Conservation (phyloP, 495 filamentous ascomycete species). For the Choiromyces venosus region DNA sequence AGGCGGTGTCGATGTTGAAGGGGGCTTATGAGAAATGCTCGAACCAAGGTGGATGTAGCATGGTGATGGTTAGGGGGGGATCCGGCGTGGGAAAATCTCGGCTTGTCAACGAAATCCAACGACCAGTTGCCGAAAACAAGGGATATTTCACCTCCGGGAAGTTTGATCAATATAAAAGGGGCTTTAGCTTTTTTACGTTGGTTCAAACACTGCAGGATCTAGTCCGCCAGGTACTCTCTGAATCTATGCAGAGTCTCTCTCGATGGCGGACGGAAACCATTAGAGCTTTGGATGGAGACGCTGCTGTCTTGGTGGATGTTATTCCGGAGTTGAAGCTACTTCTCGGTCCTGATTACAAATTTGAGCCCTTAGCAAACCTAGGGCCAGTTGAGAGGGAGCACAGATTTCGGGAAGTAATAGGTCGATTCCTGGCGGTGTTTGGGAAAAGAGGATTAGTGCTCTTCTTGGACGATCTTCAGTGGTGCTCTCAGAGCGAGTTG, state of each 20-base stretch:
- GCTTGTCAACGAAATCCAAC: constrained; percentile 41
- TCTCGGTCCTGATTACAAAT: constrained; percentile 36
- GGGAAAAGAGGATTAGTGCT: constrained; percentile 39
- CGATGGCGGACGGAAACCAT: constrained; percentile 41
- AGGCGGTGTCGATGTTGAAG: constrained; percentile 33
- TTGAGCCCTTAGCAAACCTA: constrained; percentile 38
- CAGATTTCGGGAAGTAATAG: constrained; percentile 39
- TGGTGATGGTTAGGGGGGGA: constrained; percentile 39
- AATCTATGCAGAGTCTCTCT: constrained; percentile 34
- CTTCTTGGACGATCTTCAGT: constrained; percentile 41
- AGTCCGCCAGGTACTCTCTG: constrained; percentile 41
- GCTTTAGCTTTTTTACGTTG: constrained; percentile 40
- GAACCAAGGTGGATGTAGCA: constrained; percentile 32
- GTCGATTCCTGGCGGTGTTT: constrained; percentile 39
- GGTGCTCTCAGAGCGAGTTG: constrained; percentile 40
- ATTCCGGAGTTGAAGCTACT: constrained; percentile 40
- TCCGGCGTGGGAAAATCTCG: constrained; percentile 41
- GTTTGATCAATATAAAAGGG: constrained; percentile 41
- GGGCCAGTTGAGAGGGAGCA: constrained; percentile 40
- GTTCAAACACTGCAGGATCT: constrained; percentile 41
- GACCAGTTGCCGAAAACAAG: constrained; percentile 41
- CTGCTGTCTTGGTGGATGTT: constrained; percentile 39
- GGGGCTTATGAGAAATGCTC: constrained; percentile 37
- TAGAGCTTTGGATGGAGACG: constrained; percentile 41
- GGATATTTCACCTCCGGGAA: constrained; percentile 42